phyloP scores from a whole-genome alignment of 1,284 basidiomycete genomes.

The Termitomyces sp. region DNA sequence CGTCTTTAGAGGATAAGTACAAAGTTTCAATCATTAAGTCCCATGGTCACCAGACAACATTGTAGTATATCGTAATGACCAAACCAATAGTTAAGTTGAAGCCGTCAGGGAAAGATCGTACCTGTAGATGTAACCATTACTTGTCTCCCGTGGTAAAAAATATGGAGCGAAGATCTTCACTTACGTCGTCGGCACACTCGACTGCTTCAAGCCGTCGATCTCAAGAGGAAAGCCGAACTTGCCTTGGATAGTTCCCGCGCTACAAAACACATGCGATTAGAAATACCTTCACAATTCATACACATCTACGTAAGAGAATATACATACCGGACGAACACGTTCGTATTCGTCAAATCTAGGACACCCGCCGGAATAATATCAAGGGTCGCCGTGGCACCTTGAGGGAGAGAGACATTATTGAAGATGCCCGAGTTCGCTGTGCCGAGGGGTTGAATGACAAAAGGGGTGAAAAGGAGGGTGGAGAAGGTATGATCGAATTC shows the following conservation, averaged over 20 bases:
- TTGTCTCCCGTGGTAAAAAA: too few relatives aligned
- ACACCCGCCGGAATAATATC: conserved; percentile 32
- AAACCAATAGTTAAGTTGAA: neutral
- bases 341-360: conserved; percentile 32
- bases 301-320: neutral
- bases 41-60: neutral
- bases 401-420: neutral
- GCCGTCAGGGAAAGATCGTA: neutral
- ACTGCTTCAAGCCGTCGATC: conserved; percentile 29
- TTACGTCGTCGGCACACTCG: conserved; percentile 27
- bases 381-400: conserved; percentile 28
- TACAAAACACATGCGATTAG: conserved; percentile 5
- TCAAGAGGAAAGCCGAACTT: conserved; percentile 28
- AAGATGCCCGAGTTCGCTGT: conserved; percentile 32
- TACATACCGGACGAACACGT: conserved; percentile 32
- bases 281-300: neutral
- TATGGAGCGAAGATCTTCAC: conserved; percentile 6
- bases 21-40: neutral
- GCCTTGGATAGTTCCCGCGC: conserved; percentile 27
- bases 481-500: conserved; percentile 37
- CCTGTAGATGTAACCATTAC: neutral
- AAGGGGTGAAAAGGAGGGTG: conserved; percentile 14
- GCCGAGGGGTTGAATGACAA: conserved; percentile 30
- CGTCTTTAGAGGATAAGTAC: neutral
- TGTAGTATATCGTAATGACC: too few relatives aligned